Conservation (phyloP, 73 alveolate species). For the Paramecium pentaurelia region DNA sequence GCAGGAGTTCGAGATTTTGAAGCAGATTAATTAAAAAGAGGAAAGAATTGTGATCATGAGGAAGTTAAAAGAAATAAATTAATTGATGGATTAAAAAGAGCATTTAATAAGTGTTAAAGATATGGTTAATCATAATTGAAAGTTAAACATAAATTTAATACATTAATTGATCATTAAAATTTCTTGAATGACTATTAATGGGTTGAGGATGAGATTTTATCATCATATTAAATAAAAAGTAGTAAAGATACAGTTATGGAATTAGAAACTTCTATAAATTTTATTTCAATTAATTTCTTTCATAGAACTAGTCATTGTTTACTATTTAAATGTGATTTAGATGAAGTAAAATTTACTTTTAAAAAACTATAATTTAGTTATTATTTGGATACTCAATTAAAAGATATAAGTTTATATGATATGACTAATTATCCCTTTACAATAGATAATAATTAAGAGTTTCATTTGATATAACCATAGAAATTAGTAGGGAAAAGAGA, state of each 20-base stretch:
- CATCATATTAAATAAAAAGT: background rate
- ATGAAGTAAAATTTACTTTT: background rate
- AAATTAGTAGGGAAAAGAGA: constrained; percentile 37
- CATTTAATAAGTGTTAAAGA: background rate
- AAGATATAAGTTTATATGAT: constrained; percentile 28
- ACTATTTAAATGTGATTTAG: background rate
- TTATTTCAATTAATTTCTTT: background rate
- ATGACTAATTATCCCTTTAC: constrained; percentile 56
- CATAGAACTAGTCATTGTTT: constrained; percentile 54
- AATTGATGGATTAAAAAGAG: constrained; percentile 29
- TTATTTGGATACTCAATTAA: constrained; percentile 18
- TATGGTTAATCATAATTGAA: constrained; percentile 7
- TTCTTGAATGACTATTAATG: constrained; percentile 33
- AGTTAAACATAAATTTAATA: constrained; percentile 26
- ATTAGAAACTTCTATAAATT: background rate
- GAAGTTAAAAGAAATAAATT: constrained; percentile 17
- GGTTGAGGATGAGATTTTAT: background rate
- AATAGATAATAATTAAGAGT: constrained; percentile 13
- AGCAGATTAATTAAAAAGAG: constrained; percentile 1
- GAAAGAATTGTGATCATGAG: background rate
- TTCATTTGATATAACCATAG: background rate
- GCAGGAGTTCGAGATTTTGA: constrained; percentile 19
- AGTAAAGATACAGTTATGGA: constrained; percentile 19
- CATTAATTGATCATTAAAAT: background rate
- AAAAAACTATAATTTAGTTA: constrained; percentile 26